Conservation (phyloP, 306 rosid species). For the Prinsepia uniflora region DNA sequence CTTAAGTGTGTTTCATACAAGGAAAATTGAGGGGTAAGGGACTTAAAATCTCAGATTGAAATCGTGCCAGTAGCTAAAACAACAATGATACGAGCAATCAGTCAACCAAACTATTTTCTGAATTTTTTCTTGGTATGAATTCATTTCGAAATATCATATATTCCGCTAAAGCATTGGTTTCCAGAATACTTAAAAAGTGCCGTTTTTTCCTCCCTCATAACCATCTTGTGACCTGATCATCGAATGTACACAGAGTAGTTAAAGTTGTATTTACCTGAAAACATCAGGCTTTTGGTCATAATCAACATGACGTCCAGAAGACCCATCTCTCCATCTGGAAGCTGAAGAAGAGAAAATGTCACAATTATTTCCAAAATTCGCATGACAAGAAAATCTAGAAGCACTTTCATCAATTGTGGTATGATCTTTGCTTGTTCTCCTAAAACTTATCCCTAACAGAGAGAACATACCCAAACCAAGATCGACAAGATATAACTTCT, state of each 20-base stretch:
- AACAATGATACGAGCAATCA: not conserved
- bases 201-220: not conserved
- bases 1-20: not conserved
- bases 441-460: not conserved
- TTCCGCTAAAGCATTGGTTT: not conserved
- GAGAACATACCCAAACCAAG: constrained; percentile 37
- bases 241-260: not conserved
- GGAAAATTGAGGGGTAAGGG: not conserved
- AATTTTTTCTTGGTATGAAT: not conserved
- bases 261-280: constrained; percentile 28
- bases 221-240: constrained; percentile 9
- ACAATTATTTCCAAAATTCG: not conserved
- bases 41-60: not conserved
- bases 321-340: constrained; percentile 32
- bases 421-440: not conserved
- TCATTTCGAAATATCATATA: not conserved
- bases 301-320: constrained; percentile 39
- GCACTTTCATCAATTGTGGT: not conserved
- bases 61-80: not conserved
- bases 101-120: not conserved
- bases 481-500: constrained; percentile 37
- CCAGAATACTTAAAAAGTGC: not conserved
- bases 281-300: constrained; percentile 43
- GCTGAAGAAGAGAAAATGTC: constrained; percentile 22
- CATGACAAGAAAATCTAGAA: constrained; percentile 6